Conservation (phyloP, 495 filamentous ascomycete genomes). For the Hypoxylon fragiforme region DNA sequence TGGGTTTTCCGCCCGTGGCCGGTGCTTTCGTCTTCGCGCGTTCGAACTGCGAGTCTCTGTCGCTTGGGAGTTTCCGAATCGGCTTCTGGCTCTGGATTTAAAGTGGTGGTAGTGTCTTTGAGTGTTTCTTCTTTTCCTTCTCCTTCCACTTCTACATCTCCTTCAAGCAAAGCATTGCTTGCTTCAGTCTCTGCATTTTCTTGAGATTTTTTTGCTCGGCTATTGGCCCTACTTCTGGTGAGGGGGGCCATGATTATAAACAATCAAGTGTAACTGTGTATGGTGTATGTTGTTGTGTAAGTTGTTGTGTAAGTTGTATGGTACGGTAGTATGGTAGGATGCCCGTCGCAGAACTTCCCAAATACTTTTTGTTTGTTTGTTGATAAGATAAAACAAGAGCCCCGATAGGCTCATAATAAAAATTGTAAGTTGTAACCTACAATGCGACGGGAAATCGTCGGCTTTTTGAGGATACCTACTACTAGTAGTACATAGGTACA, state of each 20-base stretch:
- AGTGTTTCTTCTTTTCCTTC: too few species aligned
- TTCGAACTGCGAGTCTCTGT: constrained; percentile 30
- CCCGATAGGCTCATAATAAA: constrained; percentile 20
- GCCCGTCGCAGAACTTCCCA: neutral
- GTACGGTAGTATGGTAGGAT: constrained; percentile 9
- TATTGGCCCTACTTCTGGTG: too few species aligned
- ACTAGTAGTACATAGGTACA: too few species aligned
- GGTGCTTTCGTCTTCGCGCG: constrained; percentile 25
- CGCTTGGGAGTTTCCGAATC: constrained; percentile 7
- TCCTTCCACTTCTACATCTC: too few species aligned
- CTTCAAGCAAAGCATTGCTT: too few species aligned
- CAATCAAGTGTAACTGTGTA: neutral
- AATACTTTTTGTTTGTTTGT: constrained; percentile 29
- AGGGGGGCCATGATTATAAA: constrained; percentile 22
- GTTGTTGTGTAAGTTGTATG: neutral
- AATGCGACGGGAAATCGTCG: constrained; percentile 12
- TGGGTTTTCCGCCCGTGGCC: constrained; percentile 13
- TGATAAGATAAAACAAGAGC: constrained; percentile 37
- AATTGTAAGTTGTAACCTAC: neutral
- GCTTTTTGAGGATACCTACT: too few species aligned
- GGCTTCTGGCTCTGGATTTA: too few species aligned
- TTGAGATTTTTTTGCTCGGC: too few species aligned
- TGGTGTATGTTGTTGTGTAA: neutral
- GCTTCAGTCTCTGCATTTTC: too few species aligned
- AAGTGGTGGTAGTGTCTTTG: too few species aligned